phyloP scores from a whole-genome alignment of 2,329 filamentous ascomycete species.

The Exophiala sp. region DNA sequence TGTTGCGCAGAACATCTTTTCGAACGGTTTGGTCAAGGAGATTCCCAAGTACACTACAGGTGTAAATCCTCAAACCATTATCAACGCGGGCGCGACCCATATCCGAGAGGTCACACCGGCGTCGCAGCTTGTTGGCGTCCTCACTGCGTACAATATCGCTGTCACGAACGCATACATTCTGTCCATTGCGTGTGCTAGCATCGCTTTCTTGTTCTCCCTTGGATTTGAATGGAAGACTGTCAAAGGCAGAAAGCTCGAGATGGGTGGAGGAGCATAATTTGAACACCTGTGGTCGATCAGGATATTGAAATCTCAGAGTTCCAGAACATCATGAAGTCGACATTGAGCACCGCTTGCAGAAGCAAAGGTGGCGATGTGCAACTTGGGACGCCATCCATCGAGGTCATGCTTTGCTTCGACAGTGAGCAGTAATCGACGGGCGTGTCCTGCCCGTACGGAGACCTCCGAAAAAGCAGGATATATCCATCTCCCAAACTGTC shows the following conservation, averaged over 20 bases:
- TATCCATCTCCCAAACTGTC: neutral
- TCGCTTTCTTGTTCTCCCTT: conserved; percentile 24
- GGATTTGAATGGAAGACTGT: conserved; percentile 31
- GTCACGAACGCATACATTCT: conserved; percentile 27
- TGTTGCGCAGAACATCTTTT: conserved; percentile 65
- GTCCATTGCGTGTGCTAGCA: conserved; percentile 24
- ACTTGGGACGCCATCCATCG: neutral
- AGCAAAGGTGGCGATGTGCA: neutral
- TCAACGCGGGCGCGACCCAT: conserved; percentile 43
- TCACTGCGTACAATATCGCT: conserved; percentile 35
- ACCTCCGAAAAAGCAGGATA: conserved; percentile 4
- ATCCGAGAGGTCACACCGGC: conserved; percentile 38
- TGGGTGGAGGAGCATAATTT: conserved; percentile 20
- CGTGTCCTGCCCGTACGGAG: neutral
- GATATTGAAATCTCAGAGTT: conserved; percentile 5
- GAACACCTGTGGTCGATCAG: neutral
- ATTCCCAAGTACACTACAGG: conserved; percentile 45
- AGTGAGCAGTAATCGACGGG: conserved; percentile 1
- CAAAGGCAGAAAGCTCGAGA: conserved; percentile 28
- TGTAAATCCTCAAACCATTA: conserved; percentile 36
- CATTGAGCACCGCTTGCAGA: conserved; percentile 3
- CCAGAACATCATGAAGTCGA: conserved; percentile 19
- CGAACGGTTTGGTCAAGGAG: conserved; percentile 57
- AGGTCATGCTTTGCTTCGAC: conserved; percentile 1
- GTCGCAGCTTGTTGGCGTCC: conserved; percentile 33